phyloP scores from a whole-genome alignment of 164 flowering plant genomes.

The Platanus orientalis region DNA sequence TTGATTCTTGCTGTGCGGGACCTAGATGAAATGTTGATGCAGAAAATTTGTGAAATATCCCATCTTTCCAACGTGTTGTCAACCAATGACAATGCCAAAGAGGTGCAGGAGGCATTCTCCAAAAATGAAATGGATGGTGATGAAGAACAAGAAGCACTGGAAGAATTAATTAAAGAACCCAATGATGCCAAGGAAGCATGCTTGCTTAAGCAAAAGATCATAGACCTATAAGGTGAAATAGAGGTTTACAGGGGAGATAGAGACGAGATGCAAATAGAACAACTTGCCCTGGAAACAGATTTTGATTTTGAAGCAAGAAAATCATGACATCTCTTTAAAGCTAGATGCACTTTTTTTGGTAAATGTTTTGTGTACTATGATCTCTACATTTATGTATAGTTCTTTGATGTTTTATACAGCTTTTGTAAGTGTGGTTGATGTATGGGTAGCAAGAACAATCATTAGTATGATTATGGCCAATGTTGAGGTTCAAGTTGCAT shows the following conservation, averaged over 20 bases:
- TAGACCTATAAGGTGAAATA: slow-evolving; percentile 41
- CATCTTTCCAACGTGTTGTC: slow-evolving; percentile 20
- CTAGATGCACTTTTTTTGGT: too few species aligned
- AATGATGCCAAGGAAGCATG: slow-evolving; percentile 39
- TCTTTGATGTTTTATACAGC: too few species aligned
- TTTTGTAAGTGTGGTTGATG: too few species aligned
- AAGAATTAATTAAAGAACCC: slow-evolving; percentile 54
- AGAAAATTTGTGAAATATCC: slow-evolving; percentile 32
- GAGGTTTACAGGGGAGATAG: slow-evolving; percentile 51
- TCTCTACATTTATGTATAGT: too few species aligned
- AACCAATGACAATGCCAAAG: slow-evolving; percentile 16
- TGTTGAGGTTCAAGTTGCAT: too few species aligned
- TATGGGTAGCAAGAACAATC: too few species aligned
- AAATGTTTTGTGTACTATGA: too few species aligned
- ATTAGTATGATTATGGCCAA: too few species aligned
- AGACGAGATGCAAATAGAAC: slow-evolving; percentile 69
- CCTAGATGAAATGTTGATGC: slow-evolving; percentile 53
- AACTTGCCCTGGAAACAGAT: slow-evolving; percentile 75
- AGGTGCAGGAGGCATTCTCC: slow-evolving; percentile 1
- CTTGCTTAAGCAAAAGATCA: slow-evolving; percentile 48
- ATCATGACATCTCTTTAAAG: slow-evolving; percentile 59
- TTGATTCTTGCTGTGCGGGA: slow-evolving; percentile 70
- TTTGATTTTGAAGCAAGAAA: too few species aligned
- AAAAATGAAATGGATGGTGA: slow-evolving; percentile 42
- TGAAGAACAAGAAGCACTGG: slow-evolving; percentile 58